Evolutionary conservation across 805 yeast genomes (phyloP), one percentile per base, ranked within the genome.

Genomic region (Teunomyces panamensis): DNA sequence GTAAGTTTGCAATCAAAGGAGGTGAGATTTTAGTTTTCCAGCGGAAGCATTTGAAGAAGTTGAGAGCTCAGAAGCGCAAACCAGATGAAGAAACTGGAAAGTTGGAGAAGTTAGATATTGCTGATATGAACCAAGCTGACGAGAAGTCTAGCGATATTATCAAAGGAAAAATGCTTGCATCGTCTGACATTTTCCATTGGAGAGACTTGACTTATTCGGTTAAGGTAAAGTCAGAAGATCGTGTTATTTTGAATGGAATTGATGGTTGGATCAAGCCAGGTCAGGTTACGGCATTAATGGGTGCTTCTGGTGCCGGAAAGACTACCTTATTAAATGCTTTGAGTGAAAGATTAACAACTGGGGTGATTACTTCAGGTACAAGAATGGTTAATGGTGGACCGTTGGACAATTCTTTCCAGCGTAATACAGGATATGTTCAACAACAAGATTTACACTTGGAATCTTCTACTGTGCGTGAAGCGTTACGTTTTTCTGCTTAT

Each of bases 251-350:
- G 62, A 67, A 53, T 39, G 48, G 53, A 26, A 62, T 67, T 4
- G 61, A 64, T 43, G 72, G 72, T 1, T 67, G 50, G 52, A 62
- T 67, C 45, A 54, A 58, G 30, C 84, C 85, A 2, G 85, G 85
- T 39, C 71, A 77, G 5, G 61, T 80, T 57, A 80, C 84, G 17
- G 85, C 85, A 9, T 61, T 80, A 27, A 78, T 80, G 83, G 84
- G 84, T 54, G 83, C 79, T 42, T 78, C 84, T n/a, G 84, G 84
- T 60, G 83, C 83, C 27, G 84, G 85, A 58, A 80, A 80, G 55
- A 80, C 84, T 9, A 80, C 84, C 9, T 62, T 80, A 46, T 67
- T 80, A 54, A 80, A 80, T 59, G 74, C 74, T 16, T 64, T 79
- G 48, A 77, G 83, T 39, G 79, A 77, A 55, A 68, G 85, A 62